Conservation (phyloP, 2,329 filamentous ascomycete genomes). For the Trichophaea hybrida region DNA sequence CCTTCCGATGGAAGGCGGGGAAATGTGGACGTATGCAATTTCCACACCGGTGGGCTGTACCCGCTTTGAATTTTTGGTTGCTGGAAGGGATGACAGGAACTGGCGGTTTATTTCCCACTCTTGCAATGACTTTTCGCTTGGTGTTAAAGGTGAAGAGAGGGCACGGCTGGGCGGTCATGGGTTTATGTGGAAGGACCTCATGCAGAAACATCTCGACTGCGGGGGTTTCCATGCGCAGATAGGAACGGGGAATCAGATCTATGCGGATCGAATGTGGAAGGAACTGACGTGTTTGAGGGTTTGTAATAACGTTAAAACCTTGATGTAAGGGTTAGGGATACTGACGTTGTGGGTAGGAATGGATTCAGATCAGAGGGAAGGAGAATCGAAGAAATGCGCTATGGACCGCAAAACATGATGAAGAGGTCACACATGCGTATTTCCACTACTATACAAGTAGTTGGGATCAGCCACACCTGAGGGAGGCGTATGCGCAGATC, state of each 20-base stretch:
- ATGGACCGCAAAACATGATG: constrained; percentile 90
- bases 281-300: constrained; percentile 73
- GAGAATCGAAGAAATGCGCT: constrained; percentile 78
- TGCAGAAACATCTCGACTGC: constrained; percentile 93
- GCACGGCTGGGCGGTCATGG: constrained; percentile 74
- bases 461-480: constrained; percentile 87
- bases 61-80: constrained; percentile 93
- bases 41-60: constrained; percentile 95
- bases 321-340: neutral
- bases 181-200: constrained; percentile 97
- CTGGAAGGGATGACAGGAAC: constrained; percentile 72
- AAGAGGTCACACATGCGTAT: constrained; percentile 89
- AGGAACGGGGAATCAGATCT: constrained; percentile 86
- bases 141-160: constrained; percentile 73
- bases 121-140: constrained; percentile 85
- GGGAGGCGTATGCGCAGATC: constrained; percentile 95
- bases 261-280: constrained; percentile 89
- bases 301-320: constrained; percentile 3
- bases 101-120: constrained; percentile 96
- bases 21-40: constrained; percentile 95
- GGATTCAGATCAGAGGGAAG: constrained; percentile 83
- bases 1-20: constrained; percentile 69
- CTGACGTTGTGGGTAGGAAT: constrained; percentile 42
- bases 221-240: constrained; percentile 91
- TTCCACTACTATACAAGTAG: constrained; percentile 99